Percentiles rank a stretch among this genome's conserved stretches.
Evolutionary conservation across 1,139 yeast species (phyloP).

Genomic region (Hyphopichia khmerensis): DNA sequence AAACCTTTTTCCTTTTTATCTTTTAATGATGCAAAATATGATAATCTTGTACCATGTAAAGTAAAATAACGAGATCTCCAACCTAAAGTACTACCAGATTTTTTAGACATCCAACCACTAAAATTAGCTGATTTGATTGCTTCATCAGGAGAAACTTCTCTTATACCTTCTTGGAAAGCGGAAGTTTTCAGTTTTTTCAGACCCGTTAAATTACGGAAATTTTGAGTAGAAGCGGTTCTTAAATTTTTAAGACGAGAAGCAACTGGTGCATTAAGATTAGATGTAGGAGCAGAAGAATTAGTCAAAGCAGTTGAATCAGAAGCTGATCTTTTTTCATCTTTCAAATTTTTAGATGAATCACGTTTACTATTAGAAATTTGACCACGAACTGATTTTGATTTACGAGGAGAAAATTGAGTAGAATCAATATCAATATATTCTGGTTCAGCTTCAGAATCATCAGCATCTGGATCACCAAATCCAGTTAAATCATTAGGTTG

Average conservation of each 20-base stretch:
- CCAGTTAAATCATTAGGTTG: slow-evolving; percentile 1
- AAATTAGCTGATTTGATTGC: slow-evolving; percentile 73
- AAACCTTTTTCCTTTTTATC: slow-evolving; percentile 88
- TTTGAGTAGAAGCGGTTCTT: slow-evolving; percentile 45
- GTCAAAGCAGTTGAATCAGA: slow-evolving; percentile 24
- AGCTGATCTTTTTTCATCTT: slow-evolving; percentile 33
- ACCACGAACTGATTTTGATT: slow-evolving; percentile 24
- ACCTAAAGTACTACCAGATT: slow-evolving; percentile 76
- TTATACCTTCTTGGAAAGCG: slow-evolving; percentile 91
- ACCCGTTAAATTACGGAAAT: slow-evolving; percentile 41
- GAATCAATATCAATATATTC: slow-evolving; percentile 32
- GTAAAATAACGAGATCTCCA: slow-evolving; percentile 93
- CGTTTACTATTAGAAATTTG: slow-evolving; percentile 1
- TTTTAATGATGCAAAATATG: slow-evolving; percentile 77
- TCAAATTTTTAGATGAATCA: slow-evolving; percentile 12
- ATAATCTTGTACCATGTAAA: slow-evolving; percentile 86
- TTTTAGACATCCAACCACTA: slow-evolving; percentile 96
- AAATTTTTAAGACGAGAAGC: slow-evolving; percentile 37
- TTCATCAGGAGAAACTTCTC: slow-evolving; percentile 71
- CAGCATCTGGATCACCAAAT: neutral
- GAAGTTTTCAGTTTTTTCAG: slow-evolving; percentile 69
- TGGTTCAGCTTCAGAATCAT: neutral
- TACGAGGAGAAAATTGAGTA: slow-evolving; percentile 37
- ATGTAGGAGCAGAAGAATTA: neutral
- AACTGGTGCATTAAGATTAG: slow-evolving; percentile 10